Conservation (phyloP, 768 basidiomycete genomes). For the Suillus decipiens region DNA sequence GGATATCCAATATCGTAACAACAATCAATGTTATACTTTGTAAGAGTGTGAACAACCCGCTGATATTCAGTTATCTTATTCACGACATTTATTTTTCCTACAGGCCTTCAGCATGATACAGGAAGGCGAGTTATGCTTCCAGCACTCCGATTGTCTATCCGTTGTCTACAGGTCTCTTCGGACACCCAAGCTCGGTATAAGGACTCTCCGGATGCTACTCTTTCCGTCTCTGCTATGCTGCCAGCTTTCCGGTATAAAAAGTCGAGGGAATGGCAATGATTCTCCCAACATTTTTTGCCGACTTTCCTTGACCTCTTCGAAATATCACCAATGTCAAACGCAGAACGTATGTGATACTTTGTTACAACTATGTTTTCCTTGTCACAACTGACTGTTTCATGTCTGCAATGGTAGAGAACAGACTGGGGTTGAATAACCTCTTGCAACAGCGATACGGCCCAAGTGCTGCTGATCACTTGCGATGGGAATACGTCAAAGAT, state of each 20-base stretch:
- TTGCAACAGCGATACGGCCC: slow-evolving; percentile 34
- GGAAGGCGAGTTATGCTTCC: neutral
- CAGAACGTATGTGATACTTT: neutral
- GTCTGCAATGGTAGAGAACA: neutral
- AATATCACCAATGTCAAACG: neutral
- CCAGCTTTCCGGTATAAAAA: neutral
- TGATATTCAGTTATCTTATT: no score
- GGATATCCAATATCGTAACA: neutral
- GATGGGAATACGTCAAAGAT: slow-evolving; percentile 22
- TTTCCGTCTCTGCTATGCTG: neutral
- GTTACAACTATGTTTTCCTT: neutral
- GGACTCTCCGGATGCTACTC: no score
- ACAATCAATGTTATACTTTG: neutral
- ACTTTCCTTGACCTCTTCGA: neutral
- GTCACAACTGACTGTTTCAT: neutral
- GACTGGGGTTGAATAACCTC: slow-evolving; percentile 32
- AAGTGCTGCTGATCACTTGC: slow-evolving; percentile 30
- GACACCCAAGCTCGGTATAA: neutral
- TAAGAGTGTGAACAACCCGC: neutral
- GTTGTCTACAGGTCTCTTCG: no score
- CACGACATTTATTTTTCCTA: neutral
- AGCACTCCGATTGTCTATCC: neutral
- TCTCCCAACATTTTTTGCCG: neutral
- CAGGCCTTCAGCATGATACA: neutral
- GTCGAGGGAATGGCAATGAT: neutral